Conservation (phyloP, 805 yeast genomes). For the Metschnikowia colocasiae region DNA sequence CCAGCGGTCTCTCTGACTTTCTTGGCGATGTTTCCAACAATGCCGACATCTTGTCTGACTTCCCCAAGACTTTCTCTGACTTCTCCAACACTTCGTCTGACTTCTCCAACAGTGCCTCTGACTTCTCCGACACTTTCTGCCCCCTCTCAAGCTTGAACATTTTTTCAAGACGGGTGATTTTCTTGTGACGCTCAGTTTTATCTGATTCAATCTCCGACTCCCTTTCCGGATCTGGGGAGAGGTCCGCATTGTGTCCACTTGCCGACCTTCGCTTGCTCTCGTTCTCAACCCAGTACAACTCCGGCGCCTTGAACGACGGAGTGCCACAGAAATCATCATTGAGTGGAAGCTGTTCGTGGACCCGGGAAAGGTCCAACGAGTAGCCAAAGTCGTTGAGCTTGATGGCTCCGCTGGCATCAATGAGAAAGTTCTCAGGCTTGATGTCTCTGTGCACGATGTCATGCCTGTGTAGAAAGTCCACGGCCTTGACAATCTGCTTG, state of each 20-base stretch:
- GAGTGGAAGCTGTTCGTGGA: slow-evolving; percentile 18
- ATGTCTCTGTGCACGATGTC: slow-evolving; percentile 49
- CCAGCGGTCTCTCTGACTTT: too few relatives aligned
- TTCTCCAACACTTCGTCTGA: background rate
- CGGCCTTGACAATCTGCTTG: slow-evolving; percentile 44
- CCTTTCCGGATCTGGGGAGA: background rate
- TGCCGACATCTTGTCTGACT: too few relatives aligned
- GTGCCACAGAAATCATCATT: slow-evolving; percentile 44
- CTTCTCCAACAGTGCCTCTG: background rate
- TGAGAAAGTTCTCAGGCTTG: slow-evolving; percentile 52
- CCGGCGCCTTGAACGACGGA: slow-evolving; percentile 54
- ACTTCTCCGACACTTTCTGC: background rate
- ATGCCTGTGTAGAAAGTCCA: slow-evolving; percentile 41
- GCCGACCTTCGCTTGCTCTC: background rate
- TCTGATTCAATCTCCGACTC: background rate
- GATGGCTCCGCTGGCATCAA: slow-evolving; percentile 43
- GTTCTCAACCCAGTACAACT: slow-evolving; percentile 31
- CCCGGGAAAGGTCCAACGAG: slow-evolving; percentile 33
- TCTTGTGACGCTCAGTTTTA: slow-evolving; percentile 9
- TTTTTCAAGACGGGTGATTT: slow-evolving; percentile 2
- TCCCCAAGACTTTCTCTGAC: background rate
- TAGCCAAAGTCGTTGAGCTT: slow-evolving; percentile 52
- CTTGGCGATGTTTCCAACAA: background rate
- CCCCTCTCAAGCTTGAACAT: background rate
- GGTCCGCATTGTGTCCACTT: background rate